These are phyloP conservation scores for Dillenia suffruticosa DNA, from an alignment of 164 flowering plant genomes.

Conservation along the genomic window DNA sequence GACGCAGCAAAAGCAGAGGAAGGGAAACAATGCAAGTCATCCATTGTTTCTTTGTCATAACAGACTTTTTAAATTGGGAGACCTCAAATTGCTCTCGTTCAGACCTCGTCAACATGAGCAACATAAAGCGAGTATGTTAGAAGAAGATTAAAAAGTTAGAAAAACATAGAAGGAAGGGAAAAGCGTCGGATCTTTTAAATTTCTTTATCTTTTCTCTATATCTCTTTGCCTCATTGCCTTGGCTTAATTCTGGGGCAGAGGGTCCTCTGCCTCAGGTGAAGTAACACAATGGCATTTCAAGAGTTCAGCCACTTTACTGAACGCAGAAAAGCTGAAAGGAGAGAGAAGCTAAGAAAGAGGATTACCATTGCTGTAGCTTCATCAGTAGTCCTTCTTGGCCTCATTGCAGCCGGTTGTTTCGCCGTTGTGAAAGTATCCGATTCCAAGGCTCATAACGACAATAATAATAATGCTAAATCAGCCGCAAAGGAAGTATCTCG, in stretches of 20 bases:
- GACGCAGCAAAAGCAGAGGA: no score
- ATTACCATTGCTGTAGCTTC: constrained; percentile 21
- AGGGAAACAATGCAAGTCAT: no score
- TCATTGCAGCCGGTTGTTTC: constrained; percentile 16
- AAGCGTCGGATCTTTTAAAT: no score
- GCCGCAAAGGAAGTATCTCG: constrained; percentile 3
- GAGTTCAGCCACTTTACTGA: constrained; percentile 42
- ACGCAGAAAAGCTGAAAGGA: constrained; percentile 30
- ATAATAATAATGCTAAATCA: not conserved
- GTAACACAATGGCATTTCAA: constrained; percentile 43
- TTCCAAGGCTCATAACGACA: not conserved
- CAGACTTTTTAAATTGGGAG: constrained; percentile 11
- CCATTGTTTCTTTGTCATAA: not conserved
- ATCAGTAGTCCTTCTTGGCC: constrained; percentile 13
- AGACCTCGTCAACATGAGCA: constrained; percentile 3
- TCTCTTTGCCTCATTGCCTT: constrained; percentile 22
- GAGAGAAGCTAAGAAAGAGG: constrained; percentile 25
- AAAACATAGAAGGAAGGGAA: not conserved
- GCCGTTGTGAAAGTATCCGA: no score
- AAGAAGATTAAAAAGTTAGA: not conserved
- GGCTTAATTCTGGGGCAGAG: constrained; percentile 25
- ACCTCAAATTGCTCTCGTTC: constrained; percentile 49
- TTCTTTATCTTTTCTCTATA: no score
- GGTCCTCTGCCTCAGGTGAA: constrained; percentile 11
- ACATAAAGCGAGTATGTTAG: not conserved